These are phyloP conservation scores for Thalia dealbata DNA, from an alignment of 176 grass and related monocot species.

Conservation along the genomic window DNA sequence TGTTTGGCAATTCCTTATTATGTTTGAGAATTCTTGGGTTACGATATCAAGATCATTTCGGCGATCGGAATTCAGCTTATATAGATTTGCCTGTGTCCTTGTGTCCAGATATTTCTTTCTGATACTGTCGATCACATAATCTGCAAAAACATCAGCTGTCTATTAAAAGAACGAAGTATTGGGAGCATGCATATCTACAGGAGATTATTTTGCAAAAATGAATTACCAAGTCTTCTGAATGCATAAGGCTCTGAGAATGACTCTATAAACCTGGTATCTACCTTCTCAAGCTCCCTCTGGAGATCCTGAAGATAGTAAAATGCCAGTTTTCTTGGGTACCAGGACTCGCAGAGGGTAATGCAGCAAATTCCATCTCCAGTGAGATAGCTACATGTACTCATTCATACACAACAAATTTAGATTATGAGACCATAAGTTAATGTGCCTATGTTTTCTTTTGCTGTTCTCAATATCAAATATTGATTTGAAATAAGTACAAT, in stretches of 20 bases:
- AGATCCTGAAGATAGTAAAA: constrained; percentile 20
- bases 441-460: no score
- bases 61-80: constrained; percentile 13
- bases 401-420: background rate
- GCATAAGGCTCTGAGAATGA: constrained; percentile 17
- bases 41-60: constrained; percentile 1
- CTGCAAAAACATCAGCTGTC: background rate
- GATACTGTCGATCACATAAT: constrained; percentile 7
- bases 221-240: constrained; percentile 20
- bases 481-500: no score
- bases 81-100: constrained; percentile 22
- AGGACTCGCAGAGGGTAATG: constrained; percentile 16
- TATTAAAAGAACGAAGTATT: no score
- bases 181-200: no score
- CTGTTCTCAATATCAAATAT: background rate
- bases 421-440: background rate
- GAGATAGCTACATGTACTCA: background rate
- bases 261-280: constrained; percentile 3
- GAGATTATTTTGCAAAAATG: background rate
- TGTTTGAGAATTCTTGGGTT: constrained; percentile 13
- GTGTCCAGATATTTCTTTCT: constrained; percentile 14
- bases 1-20: constrained; percentile 3
- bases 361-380: constrained; percentile 14
- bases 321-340: constrained; percentile 21
- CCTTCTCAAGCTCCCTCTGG: constrained; percentile 1